Percentiles rank a stretch among this genome's conserved stretches.
Conservation (phyloP, 2,329 filamentous ascomycete species). For the Xylaria sp. region DNA sequence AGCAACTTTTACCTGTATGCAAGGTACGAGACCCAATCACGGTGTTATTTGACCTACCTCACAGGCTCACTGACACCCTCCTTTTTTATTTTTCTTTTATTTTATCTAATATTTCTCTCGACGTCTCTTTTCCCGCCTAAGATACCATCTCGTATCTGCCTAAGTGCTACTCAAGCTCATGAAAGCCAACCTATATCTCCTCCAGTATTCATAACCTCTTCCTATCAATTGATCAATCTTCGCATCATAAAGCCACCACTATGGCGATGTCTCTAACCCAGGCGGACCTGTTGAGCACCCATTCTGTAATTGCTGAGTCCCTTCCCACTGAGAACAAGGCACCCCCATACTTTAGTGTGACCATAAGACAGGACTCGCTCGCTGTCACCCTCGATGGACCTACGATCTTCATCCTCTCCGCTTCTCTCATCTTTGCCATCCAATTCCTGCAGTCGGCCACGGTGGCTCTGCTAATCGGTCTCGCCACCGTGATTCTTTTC, state of each 20-base stretch:
- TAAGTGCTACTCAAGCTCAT: slow-evolving; percentile 1
- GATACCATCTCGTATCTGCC: slow-evolving; percentile 14
- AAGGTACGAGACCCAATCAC: slow-evolving; percentile 31
- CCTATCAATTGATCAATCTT: not conserved
- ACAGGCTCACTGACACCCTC: not conserved
- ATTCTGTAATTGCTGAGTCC: slow-evolving; percentile 39
- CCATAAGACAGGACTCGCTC: slow-evolving; percentile 61
- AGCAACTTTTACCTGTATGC: slow-evolving; percentile 19
- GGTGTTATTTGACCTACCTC: slow-evolving; percentile 23
- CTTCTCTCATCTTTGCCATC: slow-evolving; percentile 62
- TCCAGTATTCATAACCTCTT: slow-evolving; percentile 1
- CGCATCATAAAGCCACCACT: slow-evolving; percentile 30
- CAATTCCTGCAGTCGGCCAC: slow-evolving; percentile 61
- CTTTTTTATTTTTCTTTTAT: not conserved
- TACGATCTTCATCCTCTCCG: slow-evolving; percentile 57
- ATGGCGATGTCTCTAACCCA: slow-evolving; percentile 46
- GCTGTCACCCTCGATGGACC: slow-evolving; percentile 64
- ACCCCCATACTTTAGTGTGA: slow-evolving; percentile 53
- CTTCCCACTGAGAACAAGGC: slow-evolving; percentile 33
- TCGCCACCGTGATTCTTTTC: slow-evolving; percentile 60
- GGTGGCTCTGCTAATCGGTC: slow-evolving; percentile 60
- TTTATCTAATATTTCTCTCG: not conserved
- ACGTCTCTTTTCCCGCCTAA: not conserved
- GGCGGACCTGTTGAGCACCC: slow-evolving; percentile 39
- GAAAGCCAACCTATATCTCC: slow-evolving; percentile 8